A percentile compares a stretch with the other conserved stretches of the same genome.
Conservation (phyloP, 2,329 filamentous ascomycete species). For the Onygenales sp. region DNA sequence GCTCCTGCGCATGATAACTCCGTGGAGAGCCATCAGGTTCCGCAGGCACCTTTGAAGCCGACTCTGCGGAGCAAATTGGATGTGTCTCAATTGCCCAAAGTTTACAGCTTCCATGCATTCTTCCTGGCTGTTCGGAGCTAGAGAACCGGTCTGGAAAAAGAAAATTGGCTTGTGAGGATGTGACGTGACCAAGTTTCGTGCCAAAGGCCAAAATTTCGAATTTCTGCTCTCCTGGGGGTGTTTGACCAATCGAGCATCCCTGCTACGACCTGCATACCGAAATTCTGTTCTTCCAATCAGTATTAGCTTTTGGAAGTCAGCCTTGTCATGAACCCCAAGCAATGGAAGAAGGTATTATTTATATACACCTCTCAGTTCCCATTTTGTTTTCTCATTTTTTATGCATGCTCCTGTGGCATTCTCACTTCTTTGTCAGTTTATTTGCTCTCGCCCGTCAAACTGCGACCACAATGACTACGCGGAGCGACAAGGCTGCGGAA, state of each 20-base stretch:
- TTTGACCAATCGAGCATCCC: not conserved
- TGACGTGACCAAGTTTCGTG: too few species aligned
- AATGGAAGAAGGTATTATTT: not conserved
- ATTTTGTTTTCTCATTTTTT: not conserved
- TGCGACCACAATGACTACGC: not conserved
- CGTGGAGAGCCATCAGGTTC: too few species aligned
- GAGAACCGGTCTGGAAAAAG: too few species aligned
- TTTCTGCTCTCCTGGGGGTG: not conserved
- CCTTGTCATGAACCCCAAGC: not conserved
- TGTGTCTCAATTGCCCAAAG: too few species aligned
- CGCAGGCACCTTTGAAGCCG: too few species aligned
- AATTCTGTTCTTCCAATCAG: not conserved
- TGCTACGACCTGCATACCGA: not conserved
- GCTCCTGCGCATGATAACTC: too few species aligned
- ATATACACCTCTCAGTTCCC: not conserved
- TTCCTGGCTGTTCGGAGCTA: too few species aligned
- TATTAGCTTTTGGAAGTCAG: not conserved
- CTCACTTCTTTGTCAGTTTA: not conserved
- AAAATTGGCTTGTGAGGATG: too few species aligned
- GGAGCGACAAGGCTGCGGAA: not conserved
- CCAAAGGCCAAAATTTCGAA: not conserved
- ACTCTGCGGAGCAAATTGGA: too few species aligned
- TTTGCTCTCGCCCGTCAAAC: not conserved
- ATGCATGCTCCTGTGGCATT: not conserved
- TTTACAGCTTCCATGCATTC: too few species aligned